Conservation (phyloP, 345 rosid genomes). For the Ceriops decandra region DNA sequence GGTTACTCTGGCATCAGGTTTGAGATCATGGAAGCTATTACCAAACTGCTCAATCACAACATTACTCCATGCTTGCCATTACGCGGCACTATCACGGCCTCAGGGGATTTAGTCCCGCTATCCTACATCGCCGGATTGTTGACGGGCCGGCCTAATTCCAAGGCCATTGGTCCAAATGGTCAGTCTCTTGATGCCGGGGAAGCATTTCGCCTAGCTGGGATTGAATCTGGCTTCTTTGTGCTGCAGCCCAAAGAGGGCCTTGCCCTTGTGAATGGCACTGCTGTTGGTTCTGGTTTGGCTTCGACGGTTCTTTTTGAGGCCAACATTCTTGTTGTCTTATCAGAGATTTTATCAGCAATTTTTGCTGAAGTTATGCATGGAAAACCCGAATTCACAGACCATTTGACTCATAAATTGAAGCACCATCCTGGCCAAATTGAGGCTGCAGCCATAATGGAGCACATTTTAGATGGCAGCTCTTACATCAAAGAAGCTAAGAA, state of each 20-base stretch:
- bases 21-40: slow-evolving; percentile 63
- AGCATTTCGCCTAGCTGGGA: slow-evolving; percentile 50
- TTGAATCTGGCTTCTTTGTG: slow-evolving; percentile 48
- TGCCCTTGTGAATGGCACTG: slow-evolving; percentile 70
- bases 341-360: slow-evolving; percentile 57
- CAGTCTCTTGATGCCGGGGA: slow-evolving; percentile 35
- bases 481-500: slow-evolving; percentile 55
- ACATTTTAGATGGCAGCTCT: slow-evolving; percentile 60
- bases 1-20: slow-evolving; percentile 76
- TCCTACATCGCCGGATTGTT: slow-evolving; percentile 62
- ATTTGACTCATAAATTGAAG: slow-evolving; percentile 60
- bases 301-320: slow-evolving; percentile 62
- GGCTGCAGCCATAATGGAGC: slow-evolving; percentile 80
- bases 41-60: slow-evolving; percentile 55
- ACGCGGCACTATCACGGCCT: slow-evolving; percentile 67
- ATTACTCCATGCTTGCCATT: slow-evolving; percentile 74
- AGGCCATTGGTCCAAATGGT: slow-evolving; percentile 53
- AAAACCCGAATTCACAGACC: slow-evolving; percentile 73
- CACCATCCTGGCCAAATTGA: slow-evolving; percentile 84
- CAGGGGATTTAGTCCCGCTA: slow-evolving; percentile 69
- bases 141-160: slow-evolving; percentile 61
- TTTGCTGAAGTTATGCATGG: slow-evolving; percentile 79
- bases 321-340: slow-evolving; percentile 41
- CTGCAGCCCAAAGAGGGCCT: slow-evolving; percentile 75
- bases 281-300: slow-evolving; percentile 75